A percentile compares a stretch with the other conserved stretches of the same genome.
Conservation (phyloP, 2,329 filamentous ascomycete species). For the Metarhizium sp. region DNA sequence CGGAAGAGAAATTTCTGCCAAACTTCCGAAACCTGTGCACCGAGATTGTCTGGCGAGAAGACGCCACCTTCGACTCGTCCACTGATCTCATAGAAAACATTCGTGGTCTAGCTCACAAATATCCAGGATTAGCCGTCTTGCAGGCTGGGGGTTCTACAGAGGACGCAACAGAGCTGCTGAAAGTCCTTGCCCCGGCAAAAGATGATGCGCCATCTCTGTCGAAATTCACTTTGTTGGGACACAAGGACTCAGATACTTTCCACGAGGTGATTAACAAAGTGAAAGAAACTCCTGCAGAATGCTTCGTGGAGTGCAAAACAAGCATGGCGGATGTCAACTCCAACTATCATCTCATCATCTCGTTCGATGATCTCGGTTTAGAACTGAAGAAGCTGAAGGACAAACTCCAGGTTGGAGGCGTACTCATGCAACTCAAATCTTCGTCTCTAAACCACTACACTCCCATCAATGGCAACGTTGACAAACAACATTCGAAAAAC, state of each 20-base stretch:
- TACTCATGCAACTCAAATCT: slow-evolving; percentile 12
- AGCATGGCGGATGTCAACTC: slow-evolving; percentile 14
- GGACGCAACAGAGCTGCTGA: slow-evolving; percentile 16
- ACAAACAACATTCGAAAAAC: neutral
- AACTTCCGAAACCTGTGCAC: slow-evolving; percentile 40
- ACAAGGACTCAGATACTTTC: slow-evolving; percentile 1
- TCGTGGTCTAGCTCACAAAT: slow-evolving; percentile 27
- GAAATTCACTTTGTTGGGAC: slow-evolving; percentile 21
- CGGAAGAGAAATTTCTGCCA: slow-evolving; percentile 30
- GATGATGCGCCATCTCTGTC: slow-evolving; percentile 22
- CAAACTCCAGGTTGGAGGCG: slow-evolving; percentile 19
- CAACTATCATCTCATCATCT: slow-evolving; percentile 25
- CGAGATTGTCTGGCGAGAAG: slow-evolving; percentile 37
- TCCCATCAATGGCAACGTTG: neutral
- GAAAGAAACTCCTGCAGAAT: slow-evolving; percentile 9
- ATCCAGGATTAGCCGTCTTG: slow-evolving; percentile 27
- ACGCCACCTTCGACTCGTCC: slow-evolving; percentile 18
- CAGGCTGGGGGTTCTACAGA: slow-evolving; percentile 23
- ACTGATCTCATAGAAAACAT: slow-evolving; percentile 18
- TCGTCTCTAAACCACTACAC: neutral
- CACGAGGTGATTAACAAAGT: slow-evolving; percentile 5
- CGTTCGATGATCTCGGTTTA: slow-evolving; percentile 9
- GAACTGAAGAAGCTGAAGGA: slow-evolving; percentile 10
- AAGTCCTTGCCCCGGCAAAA: slow-evolving; percentile 12
- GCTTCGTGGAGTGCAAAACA: slow-evolving; percentile 19